Evolutionary conservation across 1,284 basidiomycete genomes (phyloP), one percentile per base, ranked within the genome.

Genomic region (Bjerkandera adusta): DNA sequence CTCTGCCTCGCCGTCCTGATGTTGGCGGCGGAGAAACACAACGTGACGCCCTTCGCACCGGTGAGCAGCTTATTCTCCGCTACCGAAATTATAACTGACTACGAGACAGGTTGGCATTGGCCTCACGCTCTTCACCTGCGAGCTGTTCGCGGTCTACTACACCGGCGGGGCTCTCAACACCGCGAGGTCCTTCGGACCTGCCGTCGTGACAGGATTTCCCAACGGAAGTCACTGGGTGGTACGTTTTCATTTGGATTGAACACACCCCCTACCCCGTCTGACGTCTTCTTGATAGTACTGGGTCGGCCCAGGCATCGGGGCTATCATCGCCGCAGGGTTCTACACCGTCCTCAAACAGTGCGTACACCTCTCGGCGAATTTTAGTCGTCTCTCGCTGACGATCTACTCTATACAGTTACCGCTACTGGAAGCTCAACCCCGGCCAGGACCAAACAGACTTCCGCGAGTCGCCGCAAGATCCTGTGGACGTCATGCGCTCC

Each of bases 131-230:
- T 85, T 85, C 58, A 76, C 77, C 8, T 75, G 81, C 51, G 82
- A 87, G 54, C 63, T 89, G 70, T 67, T 62, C 52, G 72, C 76
- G 0, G 71, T 79, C 2, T 72, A 67, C 50, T 83, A 75, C 55
- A 82, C 79, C 0, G 78, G 81, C 3, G 78, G 75, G 8, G 71
- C 69, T 12, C 76, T 80, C 74, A 90, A 89, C 59, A 82, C 83
- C 1, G 87, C 87, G n/a, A 76, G 87, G 53, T 68, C 85, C 0
- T 89, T 89, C 60, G 87, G 86, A 1, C 88, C 88, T 0, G 83
- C 85, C 3, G 81, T 80, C 10, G 71, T 89, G 29, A 70, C 76
- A 2, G 75, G 77, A 5, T 89, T 87, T 59, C 63, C 68, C 1
- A 58, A 65, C 25, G 52, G 63, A 16, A 62, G 71, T 18, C 85